A percentile compares a stretch with the other conserved stretches of the same genome.
phyloP scores from a whole-genome alignment of 2,329 filamentous ascomycete species.

The Verticillium nubilum region DNA sequence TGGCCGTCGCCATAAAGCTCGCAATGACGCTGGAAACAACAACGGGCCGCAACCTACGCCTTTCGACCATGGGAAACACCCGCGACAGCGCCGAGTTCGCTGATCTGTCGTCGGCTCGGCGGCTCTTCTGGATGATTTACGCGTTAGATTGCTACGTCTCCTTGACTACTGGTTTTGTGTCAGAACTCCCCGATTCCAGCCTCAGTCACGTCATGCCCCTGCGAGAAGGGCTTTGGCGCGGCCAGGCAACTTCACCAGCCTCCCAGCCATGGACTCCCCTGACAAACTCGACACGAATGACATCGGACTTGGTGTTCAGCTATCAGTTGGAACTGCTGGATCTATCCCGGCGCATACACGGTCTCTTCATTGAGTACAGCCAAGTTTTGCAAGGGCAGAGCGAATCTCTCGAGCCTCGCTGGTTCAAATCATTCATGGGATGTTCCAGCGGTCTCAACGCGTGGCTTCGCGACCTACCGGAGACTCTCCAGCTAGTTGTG shows the following conservation, averaged over 20 bases:
- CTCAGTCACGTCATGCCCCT: conserved; percentile 1
- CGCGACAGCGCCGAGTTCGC: neutral
- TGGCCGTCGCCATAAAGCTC: conserved; percentile 5
- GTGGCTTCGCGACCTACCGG: neutral
- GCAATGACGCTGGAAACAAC: neutral
- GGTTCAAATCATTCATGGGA: neutral
- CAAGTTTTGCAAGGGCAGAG: neutral
- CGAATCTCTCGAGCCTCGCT: neutral
- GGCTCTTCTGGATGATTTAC: conserved; percentile 9
- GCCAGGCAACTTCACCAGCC: too few relatives aligned
- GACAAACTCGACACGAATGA: neutral
- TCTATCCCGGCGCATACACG: neutral
- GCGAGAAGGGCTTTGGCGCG: neutral
- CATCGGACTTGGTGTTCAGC: neutral
- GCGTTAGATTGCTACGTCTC: conserved; percentile 6
- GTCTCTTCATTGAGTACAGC: neutral
- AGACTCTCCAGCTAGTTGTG: neutral
- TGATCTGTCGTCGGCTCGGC: neutral
- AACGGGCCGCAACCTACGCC: neutral
- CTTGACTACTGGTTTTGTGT: conserved; percentile 4
- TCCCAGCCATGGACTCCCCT: too few relatives aligned
- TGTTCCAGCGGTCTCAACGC: neutral
- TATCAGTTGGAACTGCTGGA: neutral
- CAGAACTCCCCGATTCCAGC: neutral
- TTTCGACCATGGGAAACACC: neutral